Conservation (phyloP, 306 rosid species). For the Vigna unguiculata region DNA sequence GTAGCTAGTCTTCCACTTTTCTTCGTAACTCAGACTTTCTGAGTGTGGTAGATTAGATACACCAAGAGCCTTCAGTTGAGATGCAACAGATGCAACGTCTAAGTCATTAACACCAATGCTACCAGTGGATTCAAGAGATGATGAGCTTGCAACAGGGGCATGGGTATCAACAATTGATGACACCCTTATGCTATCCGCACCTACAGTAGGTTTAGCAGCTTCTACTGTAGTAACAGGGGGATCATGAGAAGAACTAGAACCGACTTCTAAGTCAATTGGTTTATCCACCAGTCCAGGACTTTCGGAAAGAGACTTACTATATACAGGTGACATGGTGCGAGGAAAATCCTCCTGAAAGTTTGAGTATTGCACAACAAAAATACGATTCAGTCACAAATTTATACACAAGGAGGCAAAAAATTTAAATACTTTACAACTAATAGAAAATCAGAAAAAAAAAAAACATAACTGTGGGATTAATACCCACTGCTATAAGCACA, state of each 20-base stretch:
- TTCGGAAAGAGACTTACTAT: slow-evolving; percentile 43
- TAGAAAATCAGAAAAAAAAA: not conserved
- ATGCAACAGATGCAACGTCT: slow-evolving; percentile 46
- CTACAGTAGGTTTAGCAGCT: slow-evolving; percentile 34
- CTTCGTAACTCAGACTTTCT: slow-evolving; percentile 51
- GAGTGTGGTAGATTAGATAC: slow-evolving; percentile 48
- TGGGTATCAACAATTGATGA: slow-evolving; percentile 45
- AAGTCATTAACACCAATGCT: slow-evolving; percentile 49
- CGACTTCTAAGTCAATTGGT: slow-evolving; percentile 45
- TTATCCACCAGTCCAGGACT: slow-evolving; percentile 48
- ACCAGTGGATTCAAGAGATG: slow-evolving; percentile 49
- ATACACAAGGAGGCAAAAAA: not conserved
- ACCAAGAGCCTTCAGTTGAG: slow-evolving; percentile 58
- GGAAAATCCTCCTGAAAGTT: slow-evolving; percentile 64
- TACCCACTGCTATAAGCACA: slow-evolving; percentile 23
- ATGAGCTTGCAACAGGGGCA: slow-evolving; percentile 46
- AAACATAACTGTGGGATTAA: not conserved
- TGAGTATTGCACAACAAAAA: slow-evolving; percentile 35
- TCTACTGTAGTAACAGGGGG: slow-evolving; percentile 37
- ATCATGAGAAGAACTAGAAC: slow-evolving; percentile 51
- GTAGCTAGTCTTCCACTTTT: slow-evolving; percentile 50
- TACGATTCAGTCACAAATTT: slow-evolving; percentile 4
- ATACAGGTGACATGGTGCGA: slow-evolving; percentile 53
- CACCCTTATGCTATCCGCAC: slow-evolving; percentile 41
- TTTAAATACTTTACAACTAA: slow-evolving; percentile 1